Conservation (phyloP, 73 alveolate genomes). For the Uronychia setigera region DNA sequence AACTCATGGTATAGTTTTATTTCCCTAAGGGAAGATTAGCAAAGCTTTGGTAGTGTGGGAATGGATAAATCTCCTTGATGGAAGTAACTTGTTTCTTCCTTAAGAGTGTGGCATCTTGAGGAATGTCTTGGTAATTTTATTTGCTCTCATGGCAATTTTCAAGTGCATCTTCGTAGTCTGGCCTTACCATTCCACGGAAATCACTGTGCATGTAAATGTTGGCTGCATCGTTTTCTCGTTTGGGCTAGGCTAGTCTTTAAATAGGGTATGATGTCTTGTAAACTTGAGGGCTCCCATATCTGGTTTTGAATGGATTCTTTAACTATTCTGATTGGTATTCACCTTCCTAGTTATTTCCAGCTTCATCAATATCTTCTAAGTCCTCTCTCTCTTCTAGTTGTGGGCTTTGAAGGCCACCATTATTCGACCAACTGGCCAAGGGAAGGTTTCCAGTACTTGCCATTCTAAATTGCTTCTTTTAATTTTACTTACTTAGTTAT, state of each 20-base stretch:
- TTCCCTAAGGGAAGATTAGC: not conserved
- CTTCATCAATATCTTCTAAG: too few relatives aligned
- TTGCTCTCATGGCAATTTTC: conserved; percentile 9
- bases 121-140: not conserved
- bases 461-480: not conserved
- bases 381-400: too few relatives aligned
- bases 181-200: conserved; percentile 24
- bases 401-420: too few relatives aligned
- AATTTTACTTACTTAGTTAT: not conserved
- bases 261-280: not conserved
- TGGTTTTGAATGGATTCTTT: not conserved
- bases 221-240: not conserved
- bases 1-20: not conserved
- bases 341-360: too few relatives aligned
- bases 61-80: not conserved
- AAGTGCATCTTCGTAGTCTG: conserved; percentile 35
- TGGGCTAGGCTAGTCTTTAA: not conserved
- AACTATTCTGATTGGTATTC: not conserved
- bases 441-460: not conserved
- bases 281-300: not conserved
- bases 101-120: not conserved
- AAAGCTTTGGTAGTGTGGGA: not conserved
- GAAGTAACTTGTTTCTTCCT: not conserved
- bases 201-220: conserved; percentile 15
- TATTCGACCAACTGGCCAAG: too few relatives aligned